A percentile compares a stretch with the other conserved stretches of the same genome.
phyloP scores from a whole-genome alignment of 192 early-diverging fungal genomes.

The Coemansia sp. region DNA sequence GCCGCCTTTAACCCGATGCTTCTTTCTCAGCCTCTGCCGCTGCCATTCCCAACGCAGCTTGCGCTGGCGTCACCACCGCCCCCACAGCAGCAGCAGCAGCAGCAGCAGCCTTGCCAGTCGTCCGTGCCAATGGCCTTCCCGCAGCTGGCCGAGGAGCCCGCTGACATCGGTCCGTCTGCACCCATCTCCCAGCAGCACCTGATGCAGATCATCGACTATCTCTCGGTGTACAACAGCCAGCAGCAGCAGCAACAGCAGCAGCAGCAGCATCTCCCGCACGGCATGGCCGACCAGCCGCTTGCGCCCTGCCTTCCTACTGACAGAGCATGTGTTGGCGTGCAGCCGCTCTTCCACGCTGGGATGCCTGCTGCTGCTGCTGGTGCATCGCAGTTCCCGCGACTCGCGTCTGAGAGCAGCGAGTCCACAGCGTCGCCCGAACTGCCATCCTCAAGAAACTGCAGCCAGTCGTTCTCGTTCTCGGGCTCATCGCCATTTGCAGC shows the following conservation, averaged over 20 bases:
- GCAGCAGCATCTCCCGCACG: neutral
- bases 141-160: conserved; percentile 37
- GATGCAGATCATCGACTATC: conserved; percentile 56
- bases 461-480: neutral
- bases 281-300: conserved; percentile 15
- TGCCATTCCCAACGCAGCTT: conserved; percentile 44
- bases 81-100: neutral
- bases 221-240: conserved; percentile 37
- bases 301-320: neutral
- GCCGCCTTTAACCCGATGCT: conserved; percentile 46
- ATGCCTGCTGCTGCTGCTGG: conserved; percentile 5
- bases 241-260: neutral
- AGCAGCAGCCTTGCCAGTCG: neutral
- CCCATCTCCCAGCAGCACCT: conserved; percentile 43
- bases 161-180: conserved; percentile 13
- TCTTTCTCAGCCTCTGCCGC: conserved; percentile 38
- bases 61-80: neutral
- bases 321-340: conserved; percentile 3
- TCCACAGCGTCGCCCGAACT: conserved; percentile 51
- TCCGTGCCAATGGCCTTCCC: conserved; percentile 34
- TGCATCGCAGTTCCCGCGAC: conserved; percentile 32
- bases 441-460: conserved; percentile 15
- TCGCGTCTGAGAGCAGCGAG: conserved; percentile 42
- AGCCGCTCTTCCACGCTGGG: neutral
- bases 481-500: conserved; percentile 4